Percentiles rank a stretch among this genome's conserved stretches.
phyloP scores from a whole-genome alignment of 2,329 filamentous ascomycete genomes.

The Phialophora tarda region DNA sequence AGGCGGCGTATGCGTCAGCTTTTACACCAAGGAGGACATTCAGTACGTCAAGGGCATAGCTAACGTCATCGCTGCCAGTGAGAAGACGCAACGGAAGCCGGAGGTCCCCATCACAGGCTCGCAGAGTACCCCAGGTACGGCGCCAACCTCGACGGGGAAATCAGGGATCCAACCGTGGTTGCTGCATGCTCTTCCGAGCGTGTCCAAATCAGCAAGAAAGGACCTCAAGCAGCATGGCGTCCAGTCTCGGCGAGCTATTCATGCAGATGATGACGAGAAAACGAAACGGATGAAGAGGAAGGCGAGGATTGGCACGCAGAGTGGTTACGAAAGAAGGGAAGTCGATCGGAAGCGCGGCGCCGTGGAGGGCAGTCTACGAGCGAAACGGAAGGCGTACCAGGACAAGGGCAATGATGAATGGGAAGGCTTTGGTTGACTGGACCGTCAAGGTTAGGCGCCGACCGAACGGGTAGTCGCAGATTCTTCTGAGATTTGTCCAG shows the following conservation, averaged over 20 bases:
- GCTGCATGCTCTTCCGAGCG: constrained; percentile 80
- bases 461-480: background rate
- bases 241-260: constrained; percentile 65
- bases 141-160: constrained; percentile 3
- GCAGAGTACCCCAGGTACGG: constrained; percentile 48
- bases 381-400: constrained; percentile 14
- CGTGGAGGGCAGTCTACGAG: constrained; percentile 46
- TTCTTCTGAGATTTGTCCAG: background rate
- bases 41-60: constrained; percentile 88
- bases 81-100: constrained; percentile 65
- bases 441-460: background rate
- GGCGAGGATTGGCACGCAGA: constrained; percentile 72
- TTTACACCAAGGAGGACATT: constrained; percentile 95
- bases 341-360: constrained; percentile 55
- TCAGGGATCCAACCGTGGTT: constrained; percentile 78
- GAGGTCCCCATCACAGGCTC: constrained; percentile 41
- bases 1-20: constrained; percentile 87
- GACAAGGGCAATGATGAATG: constrained; percentile 22
- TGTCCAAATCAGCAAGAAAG: constrained; percentile 83
- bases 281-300: constrained; percentile 51
- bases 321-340: constrained; percentile 54
- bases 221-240: constrained; percentile 81
- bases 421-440: constrained; percentile 29
- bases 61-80: constrained; percentile 85
- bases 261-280: constrained; percentile 48